Base-by-base conservation (phyloP, 78 protist species). In the Dictyostelium capitatum region DNA sequence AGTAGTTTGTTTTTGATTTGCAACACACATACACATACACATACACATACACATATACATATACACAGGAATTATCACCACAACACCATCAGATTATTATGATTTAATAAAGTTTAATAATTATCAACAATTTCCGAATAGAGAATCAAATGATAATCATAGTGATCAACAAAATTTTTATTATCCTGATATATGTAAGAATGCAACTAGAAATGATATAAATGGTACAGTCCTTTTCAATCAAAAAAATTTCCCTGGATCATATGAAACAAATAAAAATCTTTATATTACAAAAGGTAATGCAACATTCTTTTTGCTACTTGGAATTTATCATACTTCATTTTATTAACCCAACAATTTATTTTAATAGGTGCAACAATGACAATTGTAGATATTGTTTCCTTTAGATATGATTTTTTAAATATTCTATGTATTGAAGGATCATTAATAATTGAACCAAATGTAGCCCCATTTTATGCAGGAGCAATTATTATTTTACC, bases 381-480 rank as follows among this genome's bases (percentile, higher is more conserved):
- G 69, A 23, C 3, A 9, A 30, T 59, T n/a, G n/a, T n/a, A n/a
- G n/a, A n/a, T n/a, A n/a, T n/a, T n/a, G n/a, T n/a, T n/a, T n/a
- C n/a, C n/a, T n/a, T n/a, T n/a, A n/a, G n/a, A n/a, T n/a, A n/a
- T 15, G 69, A 25, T 23, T 59, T 59, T 59, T 10, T 59, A 23
- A 59, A 59, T 59, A 59, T 59, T 10, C 37, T 65, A 9, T 65
- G 74, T 65, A 65, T 65, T 14, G 74, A 65, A 14, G 74, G 74
- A 3, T 65, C 74, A 28, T 32, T 65, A 7, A 43, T 23, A 14
- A 5, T 65, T 5, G 6, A 14, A 65, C 0, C 0, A 15, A 14
- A 15, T 59, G 32, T 59, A 10, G 10, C 4, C 2, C 7, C 17
- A 28, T 65, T 65, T 28, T 28, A 12, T 14, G 28, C 28, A 28